Percentiles rank a stretch among this genome's conserved stretches.
Evolutionary conservation across 306 rosid species (phyloP).

Genomic region (Prunus fruticosa): DNA sequence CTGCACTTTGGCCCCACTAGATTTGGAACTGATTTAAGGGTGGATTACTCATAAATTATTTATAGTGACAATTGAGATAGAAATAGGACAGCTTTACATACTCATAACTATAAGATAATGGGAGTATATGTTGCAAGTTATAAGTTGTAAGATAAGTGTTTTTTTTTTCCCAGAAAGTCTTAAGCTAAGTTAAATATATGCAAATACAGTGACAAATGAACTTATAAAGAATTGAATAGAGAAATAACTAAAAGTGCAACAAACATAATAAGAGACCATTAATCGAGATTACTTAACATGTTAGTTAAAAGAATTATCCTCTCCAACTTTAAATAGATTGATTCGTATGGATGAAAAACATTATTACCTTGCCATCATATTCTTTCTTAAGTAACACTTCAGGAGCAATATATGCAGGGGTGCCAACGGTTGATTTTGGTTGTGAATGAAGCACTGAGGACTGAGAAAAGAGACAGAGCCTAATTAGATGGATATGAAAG

Average conservation of each 20-base stretch:
- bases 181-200: not conserved
- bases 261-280: not conserved
- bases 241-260: not conserved
- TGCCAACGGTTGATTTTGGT: conserved; percentile 96
- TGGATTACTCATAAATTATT: not conserved
- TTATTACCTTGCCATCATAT: conserved; percentile 92
- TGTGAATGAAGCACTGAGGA: conserved; percentile 94
- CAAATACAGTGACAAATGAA: not conserved
- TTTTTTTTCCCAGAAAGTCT: not conserved
- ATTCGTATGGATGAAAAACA: not conserved
- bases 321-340: not conserved
- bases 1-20: not conserved
- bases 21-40: not conserved
- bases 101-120: not conserved
- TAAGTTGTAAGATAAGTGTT: conserved; percentile 4
- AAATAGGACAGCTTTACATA: not conserved
- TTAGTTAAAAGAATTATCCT: not conserved
- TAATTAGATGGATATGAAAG: conserved; percentile 25
- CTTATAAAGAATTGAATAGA: not conserved
- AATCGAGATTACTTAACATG: not conserved
- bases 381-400: conserved; percentile 95
- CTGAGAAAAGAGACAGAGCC: conserved; percentile 40
- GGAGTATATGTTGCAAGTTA: conserved; percentile 2
- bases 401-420: conserved; percentile 97
- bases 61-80: not conserved